Conservation (phyloP, 2,329 filamentous ascomycete species). For the Diaporthe vaccinii region DNA sequence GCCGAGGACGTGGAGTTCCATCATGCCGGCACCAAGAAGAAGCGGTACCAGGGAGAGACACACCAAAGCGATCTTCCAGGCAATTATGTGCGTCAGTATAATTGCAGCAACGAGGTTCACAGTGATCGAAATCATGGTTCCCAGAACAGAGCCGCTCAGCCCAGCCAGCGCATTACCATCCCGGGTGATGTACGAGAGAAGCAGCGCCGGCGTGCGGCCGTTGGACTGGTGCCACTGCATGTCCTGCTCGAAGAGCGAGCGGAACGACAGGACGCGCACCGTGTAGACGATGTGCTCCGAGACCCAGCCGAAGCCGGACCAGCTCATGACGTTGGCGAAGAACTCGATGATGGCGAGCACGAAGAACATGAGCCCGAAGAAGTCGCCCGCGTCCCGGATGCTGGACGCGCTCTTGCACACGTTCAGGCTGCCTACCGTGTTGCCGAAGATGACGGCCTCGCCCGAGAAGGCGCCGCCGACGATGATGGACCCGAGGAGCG, state of each 20-base stretch:
- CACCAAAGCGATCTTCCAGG: slow-evolving; percentile 83
- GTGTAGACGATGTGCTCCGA: slow-evolving; percentile 70
- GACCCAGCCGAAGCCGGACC: slow-evolving; percentile 68
- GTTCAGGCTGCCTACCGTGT: slow-evolving; percentile 69
- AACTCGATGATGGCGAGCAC: slow-evolving; percentile 71
- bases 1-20: slow-evolving; percentile 75
- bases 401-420: slow-evolving; percentile 62
- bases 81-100: slow-evolving; percentile 77
- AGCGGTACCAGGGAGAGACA: slow-evolving; percentile 78
- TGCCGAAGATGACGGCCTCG: slow-evolving; percentile 71
- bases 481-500: slow-evolving; percentile 63
- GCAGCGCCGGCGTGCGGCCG: slow-evolving; percentile 69
- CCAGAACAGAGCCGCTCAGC: slow-evolving; percentile 78
- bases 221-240: slow-evolving; percentile 77
- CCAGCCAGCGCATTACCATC: slow-evolving; percentile 77
- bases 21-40: slow-evolving; percentile 76
- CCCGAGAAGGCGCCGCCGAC: slow-evolving; percentile 71
- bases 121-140: slow-evolving; percentile 75
- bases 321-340: slow-evolving; percentile 69
- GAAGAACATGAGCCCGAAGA: slow-evolving; percentile 72
- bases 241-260: slow-evolving; percentile 69
- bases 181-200: slow-evolving; percentile 77
- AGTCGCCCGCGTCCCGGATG: slow-evolving; percentile 63
- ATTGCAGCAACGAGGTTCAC: slow-evolving; percentile 79
- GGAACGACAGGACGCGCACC: slow-evolving; percentile 67